Base-by-base conservation (phyloP, 805 yeast genomes). In the Kuraishia piskuri region DNA sequence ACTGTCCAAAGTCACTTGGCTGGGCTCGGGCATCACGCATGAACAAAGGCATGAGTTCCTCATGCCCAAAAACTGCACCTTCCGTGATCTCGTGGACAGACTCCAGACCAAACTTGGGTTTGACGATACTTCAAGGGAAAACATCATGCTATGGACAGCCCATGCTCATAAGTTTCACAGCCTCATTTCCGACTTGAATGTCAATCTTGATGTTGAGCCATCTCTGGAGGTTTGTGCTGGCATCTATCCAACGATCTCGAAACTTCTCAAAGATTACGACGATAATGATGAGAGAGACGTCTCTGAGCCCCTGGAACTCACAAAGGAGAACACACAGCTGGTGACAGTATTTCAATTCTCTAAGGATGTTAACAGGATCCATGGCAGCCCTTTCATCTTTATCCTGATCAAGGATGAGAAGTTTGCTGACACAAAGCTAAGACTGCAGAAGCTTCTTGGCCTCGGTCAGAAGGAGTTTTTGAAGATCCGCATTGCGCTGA, bases 341-440 rank as follows among this genome's bases (percentile, higher is more conserved):
- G 76, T 88, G 1, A 78, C 87, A 2, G 95, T 85, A 1, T 75
- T 82, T 58, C 97, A 90, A 63, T 91, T 85, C 68, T 79, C 84
- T 66, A 88, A 86, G 59, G 87, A 84, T 46, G 74, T 84, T 23
- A 76, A 73, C 48, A 74, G 73, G 57, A 73, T 78, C 22, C 98
- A 91, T 66, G 91, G 96, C n/a, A 74, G 86, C 50, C 96, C 97
- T 3, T 91, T 91, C 64, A 70, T 87, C 9, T 88, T 91, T 64
- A 78, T 81, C n/a, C 68, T 88, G 6, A 74, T 80, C 50, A 84
- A 88, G 8, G 80, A 75, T 14, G 99, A 94, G 65, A 68, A 70
- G 48, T 79, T 88, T 49, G 63, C 67, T 2, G 82, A 78, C 12
- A 85, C 95, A 1, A 82, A 77, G 60, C 74, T 70, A 19, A 78